Evolutionary conservation across 306 rosid genomes (phyloP), one percentile per base, ranked within the genome.

Genomic region (Glycine latifolia): DNA sequence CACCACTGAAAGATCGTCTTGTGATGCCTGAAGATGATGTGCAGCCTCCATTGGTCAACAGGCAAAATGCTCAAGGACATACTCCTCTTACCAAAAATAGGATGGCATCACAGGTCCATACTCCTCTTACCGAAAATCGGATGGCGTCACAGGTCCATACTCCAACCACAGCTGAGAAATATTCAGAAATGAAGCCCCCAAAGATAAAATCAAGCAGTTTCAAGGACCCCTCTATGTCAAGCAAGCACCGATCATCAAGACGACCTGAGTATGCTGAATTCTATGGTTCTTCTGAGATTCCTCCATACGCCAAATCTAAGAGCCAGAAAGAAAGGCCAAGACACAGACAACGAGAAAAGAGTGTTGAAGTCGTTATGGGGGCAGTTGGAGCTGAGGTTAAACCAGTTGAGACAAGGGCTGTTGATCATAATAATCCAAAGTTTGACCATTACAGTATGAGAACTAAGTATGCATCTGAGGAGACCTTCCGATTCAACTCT

Each of bases 271-370:
- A 87, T 62, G 90, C 91, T 2, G 97, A 91, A 47, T 95, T 93
- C 84, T 95, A 93, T 49, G 94, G 93, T 55, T 88, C 96, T 0
- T 61, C 87, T 80, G 99, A 93, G 82, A 73, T 81, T 56, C 92
- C 96, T 39, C 88, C 93, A 3, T 73, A 86, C 65, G 67, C 65
- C 72, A 89, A 91, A 87, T 86, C 96, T 9, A 95, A 95, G 89
- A 89, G 93, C 87, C 94, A 85, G 73, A 95, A 95, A 70, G 96
- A 95, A 74, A 88, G 97, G 84, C 69, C 96, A 3, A 91, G 91
- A 85, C 98, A 93, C 71, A 86, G 98, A 41, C 94, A 87, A 35
- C 89, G 98, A 14, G 98, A 93, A 63, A 93, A 93, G 89, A 91
- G 90, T 43, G 96, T 92, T 65, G 92, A 91, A 84, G 91, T 80